Base-by-base conservation (phyloP, 1,284 basidiomycete species). In the Pisolithus thermaeus region DNA sequence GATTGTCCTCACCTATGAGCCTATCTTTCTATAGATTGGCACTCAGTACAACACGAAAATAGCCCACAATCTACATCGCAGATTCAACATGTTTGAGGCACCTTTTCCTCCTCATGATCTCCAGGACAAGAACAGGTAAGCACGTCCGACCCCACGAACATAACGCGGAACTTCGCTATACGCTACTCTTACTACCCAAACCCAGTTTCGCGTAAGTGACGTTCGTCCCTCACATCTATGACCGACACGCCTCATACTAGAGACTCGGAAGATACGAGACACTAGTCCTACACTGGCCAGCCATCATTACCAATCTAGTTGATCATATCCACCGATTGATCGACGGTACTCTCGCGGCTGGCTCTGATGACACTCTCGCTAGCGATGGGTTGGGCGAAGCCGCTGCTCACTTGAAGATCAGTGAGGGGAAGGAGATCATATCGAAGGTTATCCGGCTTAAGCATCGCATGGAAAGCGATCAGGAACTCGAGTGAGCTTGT, bases 381-480 rank as follows among this genome's bases (percentile, higher is more conserved):
- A 50, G 54, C 52, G 40, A 53, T 54, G 47, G 58, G 50, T 11
- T 54, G 63, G 11, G 58, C 12, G 32, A 35, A 4, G 3, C 3
- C 5, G 32, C 32, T 14, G 12, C 12, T 14, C 32, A 72, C n/a
- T 69, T 61, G 54, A 80, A 75, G 61, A 70, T 87, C 44, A 65
- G 66, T 7, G 88, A 94, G 64, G 92, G 89, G 5, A 94, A 90
- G 66, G 70, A 61, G 18, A 83, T 97, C 59, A 94, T 99, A 52
- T 78, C 83, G 52, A 76, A 81, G 59, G 76, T 95, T 52, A 86
- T 88, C 60, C 82, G 81, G 61, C 73, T 98, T 56, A 97, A 95
- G 70, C 90, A 96, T 70, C 84, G 90, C 63, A 94, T 97, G 87
- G 85, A 82, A 0, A 77, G 90, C 55, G 88, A 97, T 70, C 80